Evolutionary conservation across 371 early-diverging fungal genomes (phyloP).

Genomic region (Mortierella sp.): DNA sequence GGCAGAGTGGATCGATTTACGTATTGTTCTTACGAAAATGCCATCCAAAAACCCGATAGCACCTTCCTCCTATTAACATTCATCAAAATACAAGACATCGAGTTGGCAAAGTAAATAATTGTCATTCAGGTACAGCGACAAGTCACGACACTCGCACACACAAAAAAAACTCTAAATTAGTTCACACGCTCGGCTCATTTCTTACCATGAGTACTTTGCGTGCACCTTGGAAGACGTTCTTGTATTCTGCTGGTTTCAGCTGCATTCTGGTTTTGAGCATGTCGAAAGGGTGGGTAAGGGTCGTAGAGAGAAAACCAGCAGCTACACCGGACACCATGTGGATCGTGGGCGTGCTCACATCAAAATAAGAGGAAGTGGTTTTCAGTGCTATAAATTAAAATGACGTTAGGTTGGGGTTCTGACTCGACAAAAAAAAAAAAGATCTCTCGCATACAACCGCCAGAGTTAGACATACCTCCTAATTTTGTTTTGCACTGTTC

Average conservation of each 20-base stretch:
- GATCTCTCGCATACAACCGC: background rate
- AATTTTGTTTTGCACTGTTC: constrained; percentile 75
- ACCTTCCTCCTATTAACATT: constrained; percentile 72
- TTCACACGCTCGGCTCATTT: background rate
- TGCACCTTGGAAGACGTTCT: constrained; percentile 71
- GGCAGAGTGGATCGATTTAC: constrained; percentile 92
- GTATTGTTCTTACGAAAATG: constrained; percentile 82
- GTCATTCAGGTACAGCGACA: too few relatives aligned
- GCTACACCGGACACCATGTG: constrained; percentile 69
- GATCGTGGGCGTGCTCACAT: constrained; percentile 50
- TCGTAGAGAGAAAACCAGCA: constrained; percentile 83
- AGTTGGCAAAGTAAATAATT: too few relatives aligned
- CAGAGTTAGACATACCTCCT: constrained; percentile 56
- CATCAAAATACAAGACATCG: background rate
- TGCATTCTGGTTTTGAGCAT: constrained; percentile 95
- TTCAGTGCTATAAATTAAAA: constrained; percentile 19
- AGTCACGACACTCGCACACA: background rate
- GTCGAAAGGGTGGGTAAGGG: constrained; percentile 94
- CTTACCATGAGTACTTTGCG: constrained; percentile 74
- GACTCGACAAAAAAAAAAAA: background rate
- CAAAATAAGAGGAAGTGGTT: constrained; percentile 29
- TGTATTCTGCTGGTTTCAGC: constrained; percentile 82
- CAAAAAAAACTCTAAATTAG: background rate
- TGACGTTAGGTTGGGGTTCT: background rate
- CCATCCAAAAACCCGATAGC: constrained; percentile 88